A percentile compares a stretch with the other conserved stretches of the same genome.
Conservation (phyloP, 2,329 filamentous ascomycete species). For the Diaporthe caulivora region DNA sequence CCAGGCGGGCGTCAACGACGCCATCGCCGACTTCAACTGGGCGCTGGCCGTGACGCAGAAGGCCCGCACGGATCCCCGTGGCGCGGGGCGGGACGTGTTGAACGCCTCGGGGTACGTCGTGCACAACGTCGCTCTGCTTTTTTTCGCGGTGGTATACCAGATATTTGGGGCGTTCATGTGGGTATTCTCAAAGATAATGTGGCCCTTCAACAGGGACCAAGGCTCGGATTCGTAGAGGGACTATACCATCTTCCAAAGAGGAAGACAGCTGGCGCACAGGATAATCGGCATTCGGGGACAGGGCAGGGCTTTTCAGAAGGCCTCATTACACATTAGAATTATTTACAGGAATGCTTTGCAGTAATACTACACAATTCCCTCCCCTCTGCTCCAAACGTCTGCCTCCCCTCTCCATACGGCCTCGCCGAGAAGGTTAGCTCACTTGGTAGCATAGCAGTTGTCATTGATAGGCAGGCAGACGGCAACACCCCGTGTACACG, state of each 20-base stretch:
- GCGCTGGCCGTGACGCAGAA: slow-evolving; percentile 30
- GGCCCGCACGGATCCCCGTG: slow-evolving; percentile 23
- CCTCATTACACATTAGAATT: slow-evolving; percentile 18
- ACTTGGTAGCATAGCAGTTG: slow-evolving; percentile 20
- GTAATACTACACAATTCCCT: neutral
- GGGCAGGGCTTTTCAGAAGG: neutral
- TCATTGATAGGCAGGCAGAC: slow-evolving; percentile 29
- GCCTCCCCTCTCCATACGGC: no score
- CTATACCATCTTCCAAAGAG: neutral
- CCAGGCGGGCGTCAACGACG: slow-evolving; percentile 42
- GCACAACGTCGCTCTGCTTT: slow-evolving; percentile 29
- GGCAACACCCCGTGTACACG: neutral
- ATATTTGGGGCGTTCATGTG: slow-evolving; percentile 16
- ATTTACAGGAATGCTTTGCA: neutral
- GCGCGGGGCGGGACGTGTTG: slow-evolving; percentile 27
- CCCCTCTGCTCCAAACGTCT: neutral
- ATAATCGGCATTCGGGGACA: neutral
- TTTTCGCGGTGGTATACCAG: slow-evolving; percentile 33
- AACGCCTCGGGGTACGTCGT: slow-evolving; percentile 23
- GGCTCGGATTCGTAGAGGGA: neutral
- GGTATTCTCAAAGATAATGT: neutral
- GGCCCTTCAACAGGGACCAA: neutral
- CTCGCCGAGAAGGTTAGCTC: neutral
- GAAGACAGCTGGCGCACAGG: neutral
- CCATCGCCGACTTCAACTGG: slow-evolving; percentile 39